phyloP scores from a whole-genome alignment of 2,329 filamentous ascomycete genomes.

The Pyricularia sp. region DNA sequence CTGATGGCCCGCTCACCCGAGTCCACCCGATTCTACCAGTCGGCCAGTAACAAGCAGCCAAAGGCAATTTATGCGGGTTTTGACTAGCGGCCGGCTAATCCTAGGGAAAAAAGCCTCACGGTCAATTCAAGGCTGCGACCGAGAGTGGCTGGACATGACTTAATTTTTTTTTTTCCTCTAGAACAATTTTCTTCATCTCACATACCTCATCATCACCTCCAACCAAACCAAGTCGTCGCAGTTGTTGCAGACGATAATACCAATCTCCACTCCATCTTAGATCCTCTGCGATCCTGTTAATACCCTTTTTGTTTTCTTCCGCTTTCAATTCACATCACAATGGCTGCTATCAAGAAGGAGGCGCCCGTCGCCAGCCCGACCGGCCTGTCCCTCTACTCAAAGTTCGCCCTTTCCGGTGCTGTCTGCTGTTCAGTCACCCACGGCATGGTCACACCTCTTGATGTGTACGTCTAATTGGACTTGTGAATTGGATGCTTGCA shows the following conservation, averaged over 20 bases:
- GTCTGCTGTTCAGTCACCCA: conserved; percentile 98
- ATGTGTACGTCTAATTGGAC: conserved; percentile 61
- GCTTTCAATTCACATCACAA: neutral
- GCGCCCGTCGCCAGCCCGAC: conserved; percentile 16
- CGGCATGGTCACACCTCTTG: conserved; percentile 92
- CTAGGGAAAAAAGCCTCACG: neutral
- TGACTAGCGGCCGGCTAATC: neutral
- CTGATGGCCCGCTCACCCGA: neutral
- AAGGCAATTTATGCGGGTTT: neutral
- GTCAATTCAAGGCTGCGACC: neutral
- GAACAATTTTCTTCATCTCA: neutral
- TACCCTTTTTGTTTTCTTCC: neutral
- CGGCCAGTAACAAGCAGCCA: neutral
- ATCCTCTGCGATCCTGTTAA: neutral
- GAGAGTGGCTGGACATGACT: neutral
- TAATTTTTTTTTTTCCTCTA: neutral
- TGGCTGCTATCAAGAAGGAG: conserved; percentile 4
- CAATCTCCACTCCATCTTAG: conserved; percentile 2
- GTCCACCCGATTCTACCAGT: neutral
- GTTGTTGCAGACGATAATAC: neutral
- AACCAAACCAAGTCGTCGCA: neutral
- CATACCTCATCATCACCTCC: neutral
- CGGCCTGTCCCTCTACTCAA: conserved; percentile 70
- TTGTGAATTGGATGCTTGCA: neutral
- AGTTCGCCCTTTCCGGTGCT: conserved; percentile 94